phyloP scores from a whole-genome alignment of 441 rosid species.

The Macaranga tanarius region DNA sequence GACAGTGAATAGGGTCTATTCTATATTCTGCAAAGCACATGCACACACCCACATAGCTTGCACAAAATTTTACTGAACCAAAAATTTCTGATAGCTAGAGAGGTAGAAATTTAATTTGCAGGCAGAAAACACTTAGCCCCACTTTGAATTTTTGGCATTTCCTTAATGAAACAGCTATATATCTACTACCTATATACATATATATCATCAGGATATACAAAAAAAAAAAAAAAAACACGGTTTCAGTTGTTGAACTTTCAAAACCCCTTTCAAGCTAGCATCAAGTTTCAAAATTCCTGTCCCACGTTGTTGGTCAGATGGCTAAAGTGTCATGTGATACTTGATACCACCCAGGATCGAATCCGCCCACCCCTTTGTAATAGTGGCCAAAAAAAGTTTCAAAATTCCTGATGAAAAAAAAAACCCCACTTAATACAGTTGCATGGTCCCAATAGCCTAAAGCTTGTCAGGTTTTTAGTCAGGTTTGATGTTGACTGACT shows the following conservation, averaged over 20 bases:
- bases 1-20: no score
- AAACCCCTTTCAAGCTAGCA: neutral
- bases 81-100: neutral
- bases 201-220: neutral
- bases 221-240: conserved; percentile 30
- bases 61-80: no score
- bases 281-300: no score
- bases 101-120: neutral
- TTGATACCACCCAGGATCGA: no score
- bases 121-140: conserved; percentile 6
- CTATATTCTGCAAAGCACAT: no score
- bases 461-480: conserved; percentile 25
- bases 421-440: conserved; percentile 14
- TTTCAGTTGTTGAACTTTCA: conserved; percentile 8
- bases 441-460: conserved; percentile 33
- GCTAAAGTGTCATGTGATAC: no score
- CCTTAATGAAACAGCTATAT: neutral
- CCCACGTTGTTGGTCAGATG: no score
- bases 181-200: no score
- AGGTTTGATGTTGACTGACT: conserved; percentile 31
- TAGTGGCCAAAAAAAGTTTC: no score
- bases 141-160: conserved; percentile 19
- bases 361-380: no score
- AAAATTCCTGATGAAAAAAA: neutral
- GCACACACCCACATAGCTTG: no score